phyloP scores from a whole-genome alignment of 2,329 filamentous ascomycete species.

The Aspergillus sp. region DNA sequence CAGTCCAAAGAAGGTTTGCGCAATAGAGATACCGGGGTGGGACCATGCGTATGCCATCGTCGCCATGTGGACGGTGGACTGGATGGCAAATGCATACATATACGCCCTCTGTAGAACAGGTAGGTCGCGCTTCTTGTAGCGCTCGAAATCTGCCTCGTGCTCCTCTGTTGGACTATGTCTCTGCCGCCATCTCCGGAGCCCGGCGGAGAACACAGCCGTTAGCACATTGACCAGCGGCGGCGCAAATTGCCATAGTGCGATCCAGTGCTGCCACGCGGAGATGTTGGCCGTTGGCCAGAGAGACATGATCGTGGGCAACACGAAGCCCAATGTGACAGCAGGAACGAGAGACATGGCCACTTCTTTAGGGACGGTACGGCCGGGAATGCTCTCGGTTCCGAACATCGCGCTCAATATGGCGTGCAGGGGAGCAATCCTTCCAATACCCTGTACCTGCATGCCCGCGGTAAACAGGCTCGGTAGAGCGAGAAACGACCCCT shows the following conservation, averaged over 20 bases:
- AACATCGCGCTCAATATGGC: not conserved
- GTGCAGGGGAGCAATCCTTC: not conserved
- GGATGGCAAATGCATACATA: not conserved
- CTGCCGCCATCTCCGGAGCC: not conserved
- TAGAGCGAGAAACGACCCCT: not conserved
- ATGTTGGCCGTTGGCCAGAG: not conserved
- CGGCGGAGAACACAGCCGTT: not conserved
- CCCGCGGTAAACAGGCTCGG: not conserved
- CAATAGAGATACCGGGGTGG: not conserved
- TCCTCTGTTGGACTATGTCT: not conserved
- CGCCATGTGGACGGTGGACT: not conserved
- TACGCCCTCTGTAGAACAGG: not conserved
- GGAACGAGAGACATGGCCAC: not conserved
- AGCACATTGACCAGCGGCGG: not conserved
- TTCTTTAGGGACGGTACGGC: not conserved
- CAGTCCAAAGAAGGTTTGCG: not conserved
- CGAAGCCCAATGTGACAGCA: not conserved
- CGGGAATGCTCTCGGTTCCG: not conserved
- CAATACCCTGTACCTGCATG: constrained; percentile 1
- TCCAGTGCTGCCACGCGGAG: not conserved
- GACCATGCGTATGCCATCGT: constrained; percentile 1
- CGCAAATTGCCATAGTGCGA: constrained; percentile 1
- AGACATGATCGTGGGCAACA: not conserved
- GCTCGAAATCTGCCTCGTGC: not conserved
- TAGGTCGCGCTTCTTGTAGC: not conserved